phyloP scores from a whole-genome alignment of 192 early-diverging fungal species.

The Rhizophagus clarus region DNA sequence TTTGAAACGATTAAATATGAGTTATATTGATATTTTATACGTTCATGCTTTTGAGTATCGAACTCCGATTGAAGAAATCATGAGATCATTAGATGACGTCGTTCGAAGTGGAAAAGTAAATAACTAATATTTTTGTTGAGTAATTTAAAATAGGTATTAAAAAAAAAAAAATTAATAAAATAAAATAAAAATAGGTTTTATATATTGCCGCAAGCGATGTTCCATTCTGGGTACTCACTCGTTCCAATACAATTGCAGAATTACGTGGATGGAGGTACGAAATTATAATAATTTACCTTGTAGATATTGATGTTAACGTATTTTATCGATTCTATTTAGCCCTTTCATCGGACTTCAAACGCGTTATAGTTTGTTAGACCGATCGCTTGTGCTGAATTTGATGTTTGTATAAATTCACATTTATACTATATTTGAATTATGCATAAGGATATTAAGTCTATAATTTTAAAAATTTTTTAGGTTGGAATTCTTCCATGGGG shows the following conservation, averaged over 20 bases:
- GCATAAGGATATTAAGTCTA: too few species aligned
- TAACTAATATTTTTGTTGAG: too few species aligned
- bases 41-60: conserved; percentile 27
- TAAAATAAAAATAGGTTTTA: conserved; percentile 34
- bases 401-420: conserved; percentile 24
- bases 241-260: conserved; percentile 38
- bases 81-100: conserved; percentile 61
- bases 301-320: neutral
- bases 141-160: too few species aligned
- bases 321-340: neutral
- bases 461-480: neutral
- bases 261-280: conserved; percentile 27
- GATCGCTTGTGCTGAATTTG: conserved; percentile 39
- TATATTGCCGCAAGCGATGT: conserved; percentile 46
- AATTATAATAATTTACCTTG: neutral
- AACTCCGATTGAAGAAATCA: conserved; percentile 61
- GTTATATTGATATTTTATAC: conserved; percentile 36
- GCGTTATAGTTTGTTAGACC: conserved; percentile 38
- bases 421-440: too few species aligned
- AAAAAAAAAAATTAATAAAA: too few species aligned
- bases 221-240: conserved; percentile 46
- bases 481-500: neutral
- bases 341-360: conserved; percentile 44
- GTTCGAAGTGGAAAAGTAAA: conserved; percentile 54
- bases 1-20: conserved; percentile 44